phyloP scores from a whole-genome alignment of 306 rosid genomes.

The Canavalia gladiata region DNA sequence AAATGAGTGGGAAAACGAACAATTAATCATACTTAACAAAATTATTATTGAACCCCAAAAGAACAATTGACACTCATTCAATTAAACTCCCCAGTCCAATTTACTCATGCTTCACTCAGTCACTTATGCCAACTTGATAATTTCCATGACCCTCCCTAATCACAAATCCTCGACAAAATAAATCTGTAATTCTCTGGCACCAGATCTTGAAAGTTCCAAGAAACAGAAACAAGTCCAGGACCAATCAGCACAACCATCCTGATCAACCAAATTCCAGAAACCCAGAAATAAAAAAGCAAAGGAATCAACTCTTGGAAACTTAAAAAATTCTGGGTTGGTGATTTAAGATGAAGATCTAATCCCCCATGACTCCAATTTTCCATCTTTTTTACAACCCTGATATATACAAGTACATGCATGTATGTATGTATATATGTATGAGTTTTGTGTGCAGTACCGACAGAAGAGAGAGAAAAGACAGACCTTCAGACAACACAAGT shows the following conservation, averaged over 20 bases:
- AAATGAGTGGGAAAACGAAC: constrained; percentile 31
- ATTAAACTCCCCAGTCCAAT: constrained; percentile 31
- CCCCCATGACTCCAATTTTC: constrained; percentile 18
- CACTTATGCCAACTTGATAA: background rate
- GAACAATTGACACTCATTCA: constrained; percentile 9
- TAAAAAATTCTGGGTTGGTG: constrained; percentile 10
- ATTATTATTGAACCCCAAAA: constrained; percentile 34
- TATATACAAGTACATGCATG: constrained; percentile 2
- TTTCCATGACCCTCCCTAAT: background rate
- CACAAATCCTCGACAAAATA: background rate
- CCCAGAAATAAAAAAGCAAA: constrained; percentile 25
- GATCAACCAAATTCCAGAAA: constrained; percentile 48
- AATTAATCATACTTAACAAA: constrained; percentile 34
- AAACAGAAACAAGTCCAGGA: constrained; percentile 11
- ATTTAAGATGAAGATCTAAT: constrained; percentile 49
- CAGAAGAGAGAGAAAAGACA: constrained; percentile 25
- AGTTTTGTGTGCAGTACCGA: background rate
- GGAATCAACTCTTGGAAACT: background rate
- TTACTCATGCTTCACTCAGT: constrained; percentile 2
- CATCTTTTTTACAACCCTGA: background rate
- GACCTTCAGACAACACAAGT: constrained; percentile 50
- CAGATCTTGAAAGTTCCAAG: constrained; percentile 48
- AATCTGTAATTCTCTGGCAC: background rate
- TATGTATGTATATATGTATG: background rate
- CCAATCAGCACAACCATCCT: constrained; percentile 13